Conservation (phyloP, 345 rosid genomes). For the Hibiscus mutabilis region DNA sequence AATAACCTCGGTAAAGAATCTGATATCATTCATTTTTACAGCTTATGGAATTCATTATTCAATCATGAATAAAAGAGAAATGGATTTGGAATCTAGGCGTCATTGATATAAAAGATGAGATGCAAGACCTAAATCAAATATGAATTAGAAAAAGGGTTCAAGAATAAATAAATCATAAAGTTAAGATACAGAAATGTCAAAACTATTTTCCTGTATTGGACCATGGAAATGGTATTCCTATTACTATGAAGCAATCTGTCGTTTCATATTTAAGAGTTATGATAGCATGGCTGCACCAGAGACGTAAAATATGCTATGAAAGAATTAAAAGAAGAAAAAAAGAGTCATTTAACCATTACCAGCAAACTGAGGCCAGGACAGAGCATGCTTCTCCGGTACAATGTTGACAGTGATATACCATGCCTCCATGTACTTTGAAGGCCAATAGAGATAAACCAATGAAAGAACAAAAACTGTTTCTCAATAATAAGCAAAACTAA, state of each 20-base stretch:
- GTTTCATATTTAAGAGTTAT: background rate
- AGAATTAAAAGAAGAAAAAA: background rate
- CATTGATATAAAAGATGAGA: background rate
- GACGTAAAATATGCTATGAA: background rate
- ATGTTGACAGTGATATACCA: constrained; percentile 83
- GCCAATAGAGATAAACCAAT: constrained; percentile 7
- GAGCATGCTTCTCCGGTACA: constrained; percentile 85
- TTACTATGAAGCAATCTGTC: background rate
- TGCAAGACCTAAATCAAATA: background rate
- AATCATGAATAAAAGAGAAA: background rate
- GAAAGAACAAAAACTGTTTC: background rate
- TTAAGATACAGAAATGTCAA: background rate
- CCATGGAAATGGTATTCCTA: background rate
- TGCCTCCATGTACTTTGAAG: constrained; percentile 88
- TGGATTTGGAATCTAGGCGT: background rate
- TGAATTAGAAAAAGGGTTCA: background rate
- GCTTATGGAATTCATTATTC: background rate
- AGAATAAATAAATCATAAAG: background rate
- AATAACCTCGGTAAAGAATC: background rate
- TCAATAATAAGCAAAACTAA: background rate
- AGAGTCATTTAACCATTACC: constrained; percentile 35
- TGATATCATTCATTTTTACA: background rate
- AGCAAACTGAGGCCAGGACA: constrained; percentile 95
- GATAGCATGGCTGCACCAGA: background rate
- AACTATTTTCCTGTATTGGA: background rate